phyloP scores from a whole-genome alignment of 495 filamentous ascomycete species.

The Penicillium canescens region DNA sequence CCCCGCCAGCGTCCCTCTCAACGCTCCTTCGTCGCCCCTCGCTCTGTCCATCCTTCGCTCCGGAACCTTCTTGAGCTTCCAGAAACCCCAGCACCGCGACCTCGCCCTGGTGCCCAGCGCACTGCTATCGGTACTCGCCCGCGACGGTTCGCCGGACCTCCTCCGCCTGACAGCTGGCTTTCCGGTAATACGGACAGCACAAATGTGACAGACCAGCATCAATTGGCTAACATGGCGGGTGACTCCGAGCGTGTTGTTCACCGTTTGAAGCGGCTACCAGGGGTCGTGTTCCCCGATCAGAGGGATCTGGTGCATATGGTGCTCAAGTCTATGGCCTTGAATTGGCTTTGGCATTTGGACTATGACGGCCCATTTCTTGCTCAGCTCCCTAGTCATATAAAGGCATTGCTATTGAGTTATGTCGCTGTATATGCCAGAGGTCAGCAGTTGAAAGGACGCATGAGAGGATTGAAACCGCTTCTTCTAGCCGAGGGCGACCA shows the following conservation, averaged over 20 bases:
- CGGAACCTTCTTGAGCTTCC: conserved; percentile 66
- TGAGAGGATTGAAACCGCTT: conserved; percentile 34
- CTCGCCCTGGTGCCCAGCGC: conserved; percentile 52
- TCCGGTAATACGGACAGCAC: conserved; percentile 20
- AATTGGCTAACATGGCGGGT: neutral
- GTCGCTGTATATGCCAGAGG: conserved; percentile 53
- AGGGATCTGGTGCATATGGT: conserved; percentile 57
- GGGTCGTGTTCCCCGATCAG: conserved; percentile 38
- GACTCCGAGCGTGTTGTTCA: conserved; percentile 21
- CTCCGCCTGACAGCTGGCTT: conserved; percentile 75
- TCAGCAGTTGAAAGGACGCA: conserved; percentile 19
- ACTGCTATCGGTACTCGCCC: conserved; percentile 39
- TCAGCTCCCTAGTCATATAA: conserved; percentile 60
- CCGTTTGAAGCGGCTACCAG: conserved; percentile 46
- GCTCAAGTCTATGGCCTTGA: conserved; percentile 60
- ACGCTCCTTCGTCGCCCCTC: conserved; percentile 20
- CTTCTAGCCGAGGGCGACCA: conserved; percentile 17
- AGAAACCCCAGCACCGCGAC: conserved; percentile 66
- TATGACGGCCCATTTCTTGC: conserved; percentile 69
- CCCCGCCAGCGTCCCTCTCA: conserved; percentile 12
- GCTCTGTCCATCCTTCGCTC: conserved; percentile 55
- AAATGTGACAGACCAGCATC: neutral
- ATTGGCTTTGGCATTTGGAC: conserved; percentile 67
- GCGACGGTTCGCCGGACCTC: conserved; percentile 63
- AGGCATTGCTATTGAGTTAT: conserved; percentile 63